Base-by-base conservation (phyloP, 2,329 filamentous ascomycete species). In the Chalaropsis thielavioides region DNA sequence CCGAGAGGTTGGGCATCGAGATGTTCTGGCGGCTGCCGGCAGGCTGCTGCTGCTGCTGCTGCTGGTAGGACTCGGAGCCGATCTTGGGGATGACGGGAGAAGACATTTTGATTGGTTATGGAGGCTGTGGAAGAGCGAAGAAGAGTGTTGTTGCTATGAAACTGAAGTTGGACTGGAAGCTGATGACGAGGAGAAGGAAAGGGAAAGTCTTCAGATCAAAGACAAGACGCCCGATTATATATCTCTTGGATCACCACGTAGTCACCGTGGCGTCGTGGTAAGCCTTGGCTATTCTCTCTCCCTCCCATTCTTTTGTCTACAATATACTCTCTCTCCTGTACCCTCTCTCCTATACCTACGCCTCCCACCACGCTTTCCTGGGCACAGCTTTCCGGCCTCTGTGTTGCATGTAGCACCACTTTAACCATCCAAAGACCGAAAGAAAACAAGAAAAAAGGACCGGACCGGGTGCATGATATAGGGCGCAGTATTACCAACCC, bases 1-100 rank as follows among this genome's bases (percentile, higher is more conserved):
- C 74, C 11, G 75, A 74, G 61, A 76, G 72, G 60, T 71, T 72
- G 43, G 75, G 74, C 69, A 73, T 72, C 64, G 70, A 67, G 68
- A 74, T 63, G 69, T 73, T 68, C 44, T 71, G 71, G 56, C 71
- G 69, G 64, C 46, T 58, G 68, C 70, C 70, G 64, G 70, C 70
- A 38, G 69, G 17, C 31, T 31, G 31, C 31, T 31, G 31, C 31
- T 31, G 68, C 69, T 71, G 68, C 64, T 68, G 65, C 68, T 64
- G 64, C 46, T 70, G 70, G 68, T 72, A 72, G 68, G 70, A 69
- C 49, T 62, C 31, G n/a, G 66, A 49, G 67, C 68, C 69, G 65
- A 69, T 68, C 71, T 72, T 73, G 61, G 71, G 69, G 61, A 72
- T 68, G 59, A 41, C 71, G 65, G 69, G 68, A 46, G 67, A 66